Evolutionary conservation across 192 early-diverging fungal species (phyloP), one percentile per base, ranked within the genome.

Genomic region (Coemansia sp.): DNA sequence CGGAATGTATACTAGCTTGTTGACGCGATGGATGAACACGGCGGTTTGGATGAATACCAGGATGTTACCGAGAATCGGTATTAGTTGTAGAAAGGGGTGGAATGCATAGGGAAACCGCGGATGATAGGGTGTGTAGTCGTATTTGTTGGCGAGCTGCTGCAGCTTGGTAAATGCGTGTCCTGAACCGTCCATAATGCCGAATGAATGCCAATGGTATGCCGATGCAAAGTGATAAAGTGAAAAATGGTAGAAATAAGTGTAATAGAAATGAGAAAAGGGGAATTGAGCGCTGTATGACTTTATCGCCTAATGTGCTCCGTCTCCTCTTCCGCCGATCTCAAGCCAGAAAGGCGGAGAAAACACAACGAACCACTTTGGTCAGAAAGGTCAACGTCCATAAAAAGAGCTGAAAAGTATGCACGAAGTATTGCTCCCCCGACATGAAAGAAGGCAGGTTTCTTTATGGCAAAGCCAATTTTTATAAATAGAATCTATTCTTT

Each of bases 21-120:
- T 70, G 45, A 70, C 50, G 8, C 64, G 59, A 6, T 45, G 64
- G 18, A 80, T 66, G 25, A 80, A 66, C 8, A 48, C 14, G 20
- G 23, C 34, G 3, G 72, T 72, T 25, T 80, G 72, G 6, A 65
- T 45, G 68, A 80, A 80, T 37, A 80, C 77, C 1, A 75, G 12
- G 18, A 75, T 18, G 59, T 68, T 80, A 41, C 77, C 77, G 34
- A 72, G 11, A 35, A 80, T 37, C n/a, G 77, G 77, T 6, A 80
- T 45, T 1, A 80, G 48, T 41, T 75, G 72, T 60, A 66, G 36
- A 14, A 48, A 12, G 9, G 77, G 66, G 33, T 80, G 77, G 12
- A 64, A 53, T 11, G 69, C 61, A 21, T 70, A 47, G 3, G 77
- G 72, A 8, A 80, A 12, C 0, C 43, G 39, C 6, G 42, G 38